Base-by-base conservation (phyloP, 371 early-diverging fungal genomes). In the Blakeslea trispora region DNA sequence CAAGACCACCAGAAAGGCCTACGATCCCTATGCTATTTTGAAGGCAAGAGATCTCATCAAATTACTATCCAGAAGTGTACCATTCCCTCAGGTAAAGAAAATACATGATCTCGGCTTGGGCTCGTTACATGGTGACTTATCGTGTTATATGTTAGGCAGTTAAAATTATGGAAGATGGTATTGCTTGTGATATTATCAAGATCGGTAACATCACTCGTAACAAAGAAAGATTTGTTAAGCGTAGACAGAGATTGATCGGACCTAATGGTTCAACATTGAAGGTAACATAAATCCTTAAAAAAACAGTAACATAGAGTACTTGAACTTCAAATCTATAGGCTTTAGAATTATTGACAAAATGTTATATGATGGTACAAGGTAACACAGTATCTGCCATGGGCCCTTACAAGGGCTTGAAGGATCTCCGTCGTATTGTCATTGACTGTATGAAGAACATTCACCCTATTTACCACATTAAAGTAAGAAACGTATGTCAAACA, bases 371-470 rank as follows among this genome's bases (percentile, higher is more conserved):
- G 86, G 95, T 99, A 9, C 96, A 99, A 73, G 98, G 99, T 44
- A 97, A 98, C 71, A 98, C 98, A 0, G 99, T 99, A 0, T 83
- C 96, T 5, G 89, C 85, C 9, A 95, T 99, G 90, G 99, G 99
- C 0, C 86, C 92, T 5, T 88, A 86, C 74, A 90, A 91, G 62
- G 96, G 97, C 1, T 60, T 99, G 32, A 94, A 96, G 71, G 90
- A 92, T 52, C 90, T 94, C 19, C 87, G 97, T 39, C 81, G 91
- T 40, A 91, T 99, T 45, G 90, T 99, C 1, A 63, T 92, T 24
- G 98, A 98, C 75, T 98, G 99, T 68, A 95, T 99, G 93, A 94
- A 96, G 61, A 99, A 99, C 75, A 82, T 99, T 28, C 99, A 99
- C 72, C 99, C 99, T 15, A 95, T 99, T 61, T 99, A 99, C 76